A percentile compares a stretch with the other conserved stretches of the same genome.
phyloP scores from a whole-genome alignment of 768 basidiomycete genomes.

The Suillus americanus region DNA sequence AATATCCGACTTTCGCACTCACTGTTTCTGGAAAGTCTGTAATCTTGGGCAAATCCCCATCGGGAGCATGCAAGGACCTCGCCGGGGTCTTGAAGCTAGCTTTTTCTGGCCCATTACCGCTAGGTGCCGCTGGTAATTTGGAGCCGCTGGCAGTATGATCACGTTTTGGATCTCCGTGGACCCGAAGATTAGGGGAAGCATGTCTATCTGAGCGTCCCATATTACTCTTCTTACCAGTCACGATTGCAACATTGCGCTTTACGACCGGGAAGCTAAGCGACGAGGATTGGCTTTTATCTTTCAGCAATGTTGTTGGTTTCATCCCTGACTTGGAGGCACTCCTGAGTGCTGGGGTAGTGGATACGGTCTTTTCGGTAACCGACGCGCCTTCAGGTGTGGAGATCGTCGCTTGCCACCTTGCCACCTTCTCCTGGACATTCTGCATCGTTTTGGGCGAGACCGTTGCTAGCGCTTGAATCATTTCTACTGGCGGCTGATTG shows the following conservation, averaged over 20 bases:
- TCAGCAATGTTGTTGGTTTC: background rate
- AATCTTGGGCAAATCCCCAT: constrained; percentile 24
- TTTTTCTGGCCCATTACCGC: constrained; percentile 7
- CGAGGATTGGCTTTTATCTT: constrained; percentile 18
- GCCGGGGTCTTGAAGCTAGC: constrained; percentile 1
- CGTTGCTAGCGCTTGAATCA: constrained; percentile 6
- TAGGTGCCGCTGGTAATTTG: constrained; percentile 12
- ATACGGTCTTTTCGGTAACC: constrained; percentile 6
- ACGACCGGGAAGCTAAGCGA: constrained; percentile 45
- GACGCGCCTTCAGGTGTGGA: constrained; percentile 12
- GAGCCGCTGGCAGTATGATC: constrained; percentile 12
- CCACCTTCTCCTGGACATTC: constrained; percentile 35
- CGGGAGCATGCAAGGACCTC: constrained; percentile 8
- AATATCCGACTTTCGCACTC: constrained; percentile 18
- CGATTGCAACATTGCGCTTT: constrained; percentile 33
- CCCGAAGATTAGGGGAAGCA: constrained; percentile 5
- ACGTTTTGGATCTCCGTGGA: constrained; percentile 9
- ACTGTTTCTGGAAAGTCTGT: constrained; percentile 39
- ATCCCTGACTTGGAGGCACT: constrained; percentile 10
- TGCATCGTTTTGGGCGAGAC: constrained; percentile 28
- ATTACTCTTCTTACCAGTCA: constrained; percentile 22
- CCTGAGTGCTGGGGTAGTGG: constrained; percentile 4
- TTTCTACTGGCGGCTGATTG: constrained; percentile 2
- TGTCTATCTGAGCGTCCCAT: constrained; percentile 10
- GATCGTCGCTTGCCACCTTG: constrained; percentile 34